These are phyloP conservation scores for Xylaria palmicola DNA, from an alignment of 495 filamentous ascomycete species.

Conservation along the genomic window DNA sequence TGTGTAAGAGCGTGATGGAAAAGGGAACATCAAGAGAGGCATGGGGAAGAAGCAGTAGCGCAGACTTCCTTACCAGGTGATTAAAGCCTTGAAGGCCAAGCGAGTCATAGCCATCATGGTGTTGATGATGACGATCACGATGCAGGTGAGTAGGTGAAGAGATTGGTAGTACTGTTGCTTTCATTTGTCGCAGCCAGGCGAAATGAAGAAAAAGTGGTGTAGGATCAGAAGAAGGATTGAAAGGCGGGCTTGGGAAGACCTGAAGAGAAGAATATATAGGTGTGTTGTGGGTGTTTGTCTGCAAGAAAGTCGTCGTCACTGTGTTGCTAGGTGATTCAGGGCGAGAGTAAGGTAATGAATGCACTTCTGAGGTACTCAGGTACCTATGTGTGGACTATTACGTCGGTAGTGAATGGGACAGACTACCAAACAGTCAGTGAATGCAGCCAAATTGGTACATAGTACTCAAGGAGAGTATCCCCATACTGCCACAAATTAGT, in stretches of 20 bases:
- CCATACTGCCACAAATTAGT: no score
- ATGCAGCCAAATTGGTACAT: no score
- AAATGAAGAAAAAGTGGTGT: neutral
- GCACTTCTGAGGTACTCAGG: neutral
- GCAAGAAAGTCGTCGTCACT: neutral
- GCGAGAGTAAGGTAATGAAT: neutral
- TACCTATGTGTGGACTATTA: neutral
- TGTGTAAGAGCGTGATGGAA: neutral
- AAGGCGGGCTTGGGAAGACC: neutral
- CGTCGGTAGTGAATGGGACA: no score
- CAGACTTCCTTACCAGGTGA: constrained; percentile 7
- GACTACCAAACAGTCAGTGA: no score
- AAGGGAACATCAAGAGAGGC: neutral
- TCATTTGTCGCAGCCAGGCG: no score
- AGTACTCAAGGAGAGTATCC: no score
- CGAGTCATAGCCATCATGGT: neutral
- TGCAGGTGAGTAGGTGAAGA: neutral
- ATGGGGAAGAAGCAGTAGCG: neutral
- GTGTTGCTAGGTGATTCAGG: neutral
- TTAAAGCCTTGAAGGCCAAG: neutral
- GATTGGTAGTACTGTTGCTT: neutral
- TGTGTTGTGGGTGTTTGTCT: neutral
- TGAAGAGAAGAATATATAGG: neutral
- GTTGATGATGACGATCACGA: neutral
- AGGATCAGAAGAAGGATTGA: neutral